These are phyloP conservation scores for Moesziomyces antarcticus DNA, from an alignment of 1,284 basidiomycete genomes.

Conservation along the genomic window DNA sequence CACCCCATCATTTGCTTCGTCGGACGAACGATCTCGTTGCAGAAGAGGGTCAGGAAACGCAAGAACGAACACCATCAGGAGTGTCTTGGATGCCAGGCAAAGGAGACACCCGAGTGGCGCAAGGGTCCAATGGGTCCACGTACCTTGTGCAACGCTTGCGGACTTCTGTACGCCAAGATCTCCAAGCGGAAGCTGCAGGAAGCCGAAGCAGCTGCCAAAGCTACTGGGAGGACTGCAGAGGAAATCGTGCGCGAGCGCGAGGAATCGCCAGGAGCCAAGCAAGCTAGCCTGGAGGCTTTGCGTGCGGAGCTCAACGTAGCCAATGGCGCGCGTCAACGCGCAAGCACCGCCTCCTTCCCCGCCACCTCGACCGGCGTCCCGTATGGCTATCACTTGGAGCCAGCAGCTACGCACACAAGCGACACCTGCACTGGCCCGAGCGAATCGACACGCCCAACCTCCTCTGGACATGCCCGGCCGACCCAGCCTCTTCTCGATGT, in stretches of 20 bases:
- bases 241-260: constrained; percentile 40
- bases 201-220: constrained; percentile 38
- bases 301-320: constrained; percentile 45
- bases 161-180: constrained; percentile 63
- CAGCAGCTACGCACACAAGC: not conserved
- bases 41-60: constrained; percentile 43
- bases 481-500: not conserved
- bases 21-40: not conserved
- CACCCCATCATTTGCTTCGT: not conserved
- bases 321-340: constrained; percentile 39
- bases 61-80: constrained; percentile 53
- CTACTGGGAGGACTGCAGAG: constrained; percentile 34
- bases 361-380: not conserved
- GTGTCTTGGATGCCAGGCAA: constrained; percentile 49
- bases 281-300: constrained; percentile 45
- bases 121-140: constrained; percentile 65
- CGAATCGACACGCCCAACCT: not conserved
- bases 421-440: not conserved
- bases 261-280: constrained; percentile 45
- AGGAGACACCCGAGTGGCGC: constrained; percentile 65
- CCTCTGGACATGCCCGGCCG: too few relatives aligned
- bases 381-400: not conserved
- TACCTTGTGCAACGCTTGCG: constrained; percentile 63
- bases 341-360: constrained; percentile 6
- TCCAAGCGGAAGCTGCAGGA: constrained; percentile 46